Conservation (phyloP, 345 rosid genomes). For the Melaleuca quinquenervia region DNA sequence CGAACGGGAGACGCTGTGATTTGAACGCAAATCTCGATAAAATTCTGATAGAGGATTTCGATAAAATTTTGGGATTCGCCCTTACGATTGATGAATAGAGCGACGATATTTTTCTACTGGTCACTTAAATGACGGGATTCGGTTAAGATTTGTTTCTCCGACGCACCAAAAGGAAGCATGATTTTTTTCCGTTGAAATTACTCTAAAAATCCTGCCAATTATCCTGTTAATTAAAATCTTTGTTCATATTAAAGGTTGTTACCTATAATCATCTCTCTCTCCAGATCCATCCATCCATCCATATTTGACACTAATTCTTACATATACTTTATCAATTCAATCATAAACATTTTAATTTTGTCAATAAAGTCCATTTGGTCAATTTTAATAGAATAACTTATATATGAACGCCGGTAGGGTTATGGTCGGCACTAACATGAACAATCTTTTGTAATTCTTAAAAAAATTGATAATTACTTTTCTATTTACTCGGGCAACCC, state of each 20-base stretch:
- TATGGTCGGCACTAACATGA: too few species aligned
- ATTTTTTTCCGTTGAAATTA: neutral
- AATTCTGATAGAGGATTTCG: neutral
- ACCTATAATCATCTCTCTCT: neutral
- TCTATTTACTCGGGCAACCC: too few species aligned
- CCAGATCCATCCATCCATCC: too few species aligned
- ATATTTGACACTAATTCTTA: neutral
- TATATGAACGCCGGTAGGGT: too few species aligned
- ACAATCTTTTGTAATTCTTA: too few species aligned
- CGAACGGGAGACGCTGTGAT: neutral
- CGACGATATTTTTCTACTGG: neutral
- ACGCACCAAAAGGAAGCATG: neutral
- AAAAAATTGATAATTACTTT: too few species aligned
- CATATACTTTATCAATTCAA: too few species aligned
- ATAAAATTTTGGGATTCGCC: neutral
- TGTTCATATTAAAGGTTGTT: neutral
- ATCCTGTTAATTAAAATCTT: neutral
- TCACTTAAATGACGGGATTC: neutral
- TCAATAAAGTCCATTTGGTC: too few species aligned
- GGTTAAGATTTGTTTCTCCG: neutral
- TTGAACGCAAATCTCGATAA: neutral
- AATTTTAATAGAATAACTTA: too few species aligned
- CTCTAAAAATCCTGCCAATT: neutral
- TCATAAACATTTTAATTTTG: too few species aligned
- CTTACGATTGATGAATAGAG: neutral